Base-by-base conservation (phyloP, 768 basidiomycete genomes). In the Daedalea quercina region DNA sequence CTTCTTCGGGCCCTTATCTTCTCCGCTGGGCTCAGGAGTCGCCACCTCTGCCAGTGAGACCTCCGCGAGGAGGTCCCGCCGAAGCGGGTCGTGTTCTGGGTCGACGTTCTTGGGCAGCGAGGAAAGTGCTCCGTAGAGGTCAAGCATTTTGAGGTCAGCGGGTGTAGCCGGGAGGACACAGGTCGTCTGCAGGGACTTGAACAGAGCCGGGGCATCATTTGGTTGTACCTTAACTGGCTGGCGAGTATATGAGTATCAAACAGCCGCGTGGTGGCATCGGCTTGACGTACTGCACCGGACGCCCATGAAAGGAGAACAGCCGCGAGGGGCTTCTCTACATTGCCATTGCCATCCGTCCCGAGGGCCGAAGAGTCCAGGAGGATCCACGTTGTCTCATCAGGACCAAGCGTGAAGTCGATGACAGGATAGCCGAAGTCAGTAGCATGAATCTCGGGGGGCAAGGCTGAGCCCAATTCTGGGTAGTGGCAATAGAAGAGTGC, bases 31-130 rank as follows among this genome's bases (percentile, higher is more conserved):
- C 37, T 24, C 35, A 22, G 34, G 37, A 55, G 50, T 41, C 17
- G 54, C 61, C n/a, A n/a, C n/a, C n/a, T n/a, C n/a, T n/a, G n/a
- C n/a, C n/a, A n/a, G n/a, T n/a, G n/a, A n/a, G n/a, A n/a, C n/a
- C 43, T 62, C 61, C 25, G 45, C 54, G 50, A 49, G n/a, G 52
- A 51, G 57, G 9, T 68, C 69, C 3, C 66, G 65, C 40, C 67
- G 65, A 56, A 70, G 70, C n/a, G 67, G 69, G 47, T 75, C 74
- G 50, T 74, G 71, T 35, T 76, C 75, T 3, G 61, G 68, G 31
- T 79, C 76, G 19, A 71, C 64, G 53, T 76, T 73, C 61, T 89
- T 89, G 2, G 87, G 86, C 54, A 89, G 69, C 20, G 76, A 71
- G 0, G 70, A 66, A 25, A 89, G 71, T 47, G 75, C 71, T 1